Evolutionary conservation across 352 stramenopile genomes (phyloP), one percentile per base, ranked within the genome.

Genomic region (Elongisporangium anandrum): DNA sequence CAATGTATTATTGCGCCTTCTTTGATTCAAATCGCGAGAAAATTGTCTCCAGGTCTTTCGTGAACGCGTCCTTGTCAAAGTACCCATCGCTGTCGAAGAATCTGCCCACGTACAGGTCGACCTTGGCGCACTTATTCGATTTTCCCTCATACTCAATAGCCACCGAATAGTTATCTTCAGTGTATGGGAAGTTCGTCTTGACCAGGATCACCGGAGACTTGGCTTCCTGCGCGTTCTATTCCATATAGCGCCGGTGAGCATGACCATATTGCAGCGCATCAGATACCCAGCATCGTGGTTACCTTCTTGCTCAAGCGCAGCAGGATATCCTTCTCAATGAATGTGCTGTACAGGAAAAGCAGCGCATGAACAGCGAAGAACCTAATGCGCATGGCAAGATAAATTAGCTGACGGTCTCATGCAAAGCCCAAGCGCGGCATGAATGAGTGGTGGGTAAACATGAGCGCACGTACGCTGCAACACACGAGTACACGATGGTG

Each of bases 31-130:
- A 90, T 29, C 77, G 77, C 50, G 73, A 75, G 50, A 90, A 57
- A 47, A 93, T 48, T 1, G 63, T 64, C 53, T 77, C 77, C 29
- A 95, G 69, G 54, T 88, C 73, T 63, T 91, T 90, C 50, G 70
- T 69, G 58, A 95, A 91, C 29, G 63, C 65, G 12, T 91, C 74
- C 63, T 91, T 87, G 73, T 81, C 77, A 56, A 95, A 95, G 59
- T 91, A 90, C 0, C 86, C 86, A 26, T 95, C 86, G 53, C 84
- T 81, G 60, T 95, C 86, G 60, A 95, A 95, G 68, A 85, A 95
- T 52, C 86, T 81, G 22, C 86, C 86, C 45, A 95, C 66, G 63
- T 95, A 94, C 26, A 95, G 61, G 62, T 94, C 75, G 26, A 74
- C 64, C 67, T 88, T 81, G 51, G 66, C 70, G 24, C 74, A 59